Base-by-base conservation (phyloP, 768 basidiomycete species). In the Clitopilus hobsonii region DNA sequence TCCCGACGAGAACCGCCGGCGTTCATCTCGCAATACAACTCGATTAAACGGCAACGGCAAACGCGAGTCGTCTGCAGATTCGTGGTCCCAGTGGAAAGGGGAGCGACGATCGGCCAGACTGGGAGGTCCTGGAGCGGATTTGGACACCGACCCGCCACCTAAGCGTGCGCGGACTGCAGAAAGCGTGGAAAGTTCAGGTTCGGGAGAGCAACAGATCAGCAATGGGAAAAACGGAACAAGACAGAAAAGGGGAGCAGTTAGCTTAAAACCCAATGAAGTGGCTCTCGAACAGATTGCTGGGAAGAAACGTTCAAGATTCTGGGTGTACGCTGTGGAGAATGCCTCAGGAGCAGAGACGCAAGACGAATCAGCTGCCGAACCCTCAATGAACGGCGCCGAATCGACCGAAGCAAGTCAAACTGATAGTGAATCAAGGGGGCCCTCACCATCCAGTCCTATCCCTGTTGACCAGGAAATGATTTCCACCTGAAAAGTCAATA, bases 261-360 rank as follows among this genome's bases (percentile, higher is more conserved):
- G 82, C 29, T 65, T 89, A 58, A 90, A 85, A 64, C 81, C 87
- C 13, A 84, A 76, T 29, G 89, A 93, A 65, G 73, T 84, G 38
- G 86, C 86, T n/a, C 59, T 90, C 65, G 90, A 90, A 55, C 80
- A 86, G 56, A 76, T 90, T 22, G 83, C 81, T 28, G 89, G 90
- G 57, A 90, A 86, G 74, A 92, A 89, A 73, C 85, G 80, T 68
- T 92, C 91, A 64, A 91, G 88, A 63, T 92, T 85, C 67, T 91
- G 91, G 90, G 86, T 88, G 41, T 94, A 94, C 59, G 91, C 91
- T 18, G 88, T 93, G 23, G 91, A 93, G 61, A 87, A 27, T 32
- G 49, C 49, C n/a, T 32, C 49, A 8, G 30, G 70, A 23, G 59
- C 71, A n/a, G 63, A 65, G 28, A 49, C 68, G 18, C 63, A 62